Base-by-base conservation (phyloP, 345 rosid genomes). In the Lepidium sativum region DNA sequence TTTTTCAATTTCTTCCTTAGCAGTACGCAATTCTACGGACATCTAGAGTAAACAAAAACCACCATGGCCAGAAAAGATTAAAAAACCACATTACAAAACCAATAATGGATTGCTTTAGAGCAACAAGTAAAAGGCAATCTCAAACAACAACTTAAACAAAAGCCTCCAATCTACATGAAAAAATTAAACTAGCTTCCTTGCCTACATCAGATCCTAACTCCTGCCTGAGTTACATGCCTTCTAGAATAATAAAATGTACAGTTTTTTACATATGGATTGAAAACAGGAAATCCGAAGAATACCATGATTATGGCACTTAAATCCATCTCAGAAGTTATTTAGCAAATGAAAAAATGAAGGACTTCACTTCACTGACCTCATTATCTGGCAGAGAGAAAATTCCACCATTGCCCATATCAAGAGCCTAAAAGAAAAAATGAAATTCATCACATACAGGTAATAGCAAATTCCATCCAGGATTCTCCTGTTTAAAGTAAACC, bases 1-100 rank as follows among this genome's bases (percentile, higher is more conserved):
- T 68, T 82, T 87, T 75, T 81, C 79, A 2, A 83, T 65, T 72
- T 88, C 97, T 64, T 90, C 86, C 78, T 77, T 83, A 2, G 87
- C 80, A 67, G 67, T 71, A 32, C 67, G 79, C 75, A 89, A 66
- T 54, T 84, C 89, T 4, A 72, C 63, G 25, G 76, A 79, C 54
- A 63, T 77, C 95, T 87, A 62, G 9, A 51, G 64, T 44, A 78
- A 43, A 61, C 65, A 65, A 25, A 25, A 25, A 60, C 25, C 31
- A 66, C 45, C 40, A 67, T 35, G 67, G 29, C 17, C 8, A 47
- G 70, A 57, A 65, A 16, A 60, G 57, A 58, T 65, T 58, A 71
- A 62, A n/a, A 54, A 15, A 45, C 13, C 29, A 47, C 55, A 17
- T 47, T 67, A 34, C 54, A 27, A 20, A 42, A 43, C n/a, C 25